Base-by-base conservation (phyloP, 768 basidiomycete species). In the Pluteus cervinus region DNA sequence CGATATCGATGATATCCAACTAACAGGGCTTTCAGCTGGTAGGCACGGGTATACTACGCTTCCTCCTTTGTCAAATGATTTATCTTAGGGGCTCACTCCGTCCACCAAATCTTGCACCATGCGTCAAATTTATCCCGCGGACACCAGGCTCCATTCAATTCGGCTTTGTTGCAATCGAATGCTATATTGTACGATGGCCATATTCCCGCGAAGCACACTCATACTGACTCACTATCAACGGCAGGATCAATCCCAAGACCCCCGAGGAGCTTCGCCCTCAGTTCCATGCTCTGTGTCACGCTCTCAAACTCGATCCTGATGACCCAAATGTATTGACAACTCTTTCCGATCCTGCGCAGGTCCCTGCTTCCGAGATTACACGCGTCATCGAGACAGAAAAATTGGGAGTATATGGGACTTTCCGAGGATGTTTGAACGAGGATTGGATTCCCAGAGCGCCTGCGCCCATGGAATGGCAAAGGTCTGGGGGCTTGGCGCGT, bases 1-100 rank as follows among this genome's bases (percentile, higher is more conserved):
- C 16, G 61, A 83, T 50, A 71, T 80, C 0, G 50, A 65, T 4
- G 65, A 82, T 39, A 68, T 86, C 14, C 73, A 79, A 44, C 42
- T 88, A 7, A 65, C 68, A 10, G 86, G 86, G 1, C 61, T 84
- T n/a, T 87, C 84, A 15, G 86, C 82, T 38, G 84, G 84, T 73
- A 47, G 21, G 46, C 39, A 12, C 14, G 18, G 4, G 3, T n/a
- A 12, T 18, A n/a, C n/a, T n/a, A n/a, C n/a, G n/a, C n/a, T n/a
- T n/a, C n/a, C n/a, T n/a, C n/a, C n/a, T n/a, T n/a, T n/a, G n/a
- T n/a, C n/a, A n/a, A n/a, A n/a, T n/a, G n/a, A n/a, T n/a, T 18
- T 16, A 11, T 29, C 7, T 7, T 42, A 82, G 79, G 82, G 7
- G 81, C 76, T 2, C 81, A 89, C 55, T 76, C 85, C 0, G 76